A percentile compares a stretch with the other conserved stretches of the same genome.
Conservation (phyloP, 176 grass and related monocot species). For the Zoysia japonica region DNA sequence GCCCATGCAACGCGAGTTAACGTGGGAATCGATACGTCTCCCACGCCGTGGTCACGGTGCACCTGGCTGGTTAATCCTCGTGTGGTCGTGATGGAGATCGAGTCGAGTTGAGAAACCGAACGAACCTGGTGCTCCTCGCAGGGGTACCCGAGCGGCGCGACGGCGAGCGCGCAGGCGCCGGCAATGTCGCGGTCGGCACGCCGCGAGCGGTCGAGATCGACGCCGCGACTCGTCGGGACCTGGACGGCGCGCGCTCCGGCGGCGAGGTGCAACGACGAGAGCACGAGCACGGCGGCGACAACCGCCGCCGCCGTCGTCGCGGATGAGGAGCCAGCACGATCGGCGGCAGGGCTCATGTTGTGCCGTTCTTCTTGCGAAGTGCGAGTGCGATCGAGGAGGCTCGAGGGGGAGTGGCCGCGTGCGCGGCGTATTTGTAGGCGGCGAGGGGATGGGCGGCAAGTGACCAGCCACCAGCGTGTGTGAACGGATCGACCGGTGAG, state of each 20-base stretch:
- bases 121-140: conserved; percentile 80
- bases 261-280: neutral
- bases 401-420: neutral
- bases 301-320: neutral
- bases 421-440: neutral
- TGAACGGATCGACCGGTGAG: conserved; percentile 19
- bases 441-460: neutral
- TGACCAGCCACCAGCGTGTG: neutral
- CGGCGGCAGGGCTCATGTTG: neutral
- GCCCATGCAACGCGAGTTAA: neutral
- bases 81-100: neutral
- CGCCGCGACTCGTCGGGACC: neutral
- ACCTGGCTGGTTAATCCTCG: neutral
- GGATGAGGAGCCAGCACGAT: neutral
- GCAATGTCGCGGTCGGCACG: neutral
- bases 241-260: neutral
- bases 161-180: conserved; percentile 46
- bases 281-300: neutral
- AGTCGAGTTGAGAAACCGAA: no score
- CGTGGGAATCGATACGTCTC: neutral
- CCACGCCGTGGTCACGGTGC: neutral
- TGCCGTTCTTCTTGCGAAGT: neutral
- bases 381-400: conserved; percentile 4
- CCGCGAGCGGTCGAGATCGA: neutral
- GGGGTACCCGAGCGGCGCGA: conserved; percentile 60